Conservation (phyloP, 192 early-diverging fungal species). For the Backusella australiensis region DNA sequence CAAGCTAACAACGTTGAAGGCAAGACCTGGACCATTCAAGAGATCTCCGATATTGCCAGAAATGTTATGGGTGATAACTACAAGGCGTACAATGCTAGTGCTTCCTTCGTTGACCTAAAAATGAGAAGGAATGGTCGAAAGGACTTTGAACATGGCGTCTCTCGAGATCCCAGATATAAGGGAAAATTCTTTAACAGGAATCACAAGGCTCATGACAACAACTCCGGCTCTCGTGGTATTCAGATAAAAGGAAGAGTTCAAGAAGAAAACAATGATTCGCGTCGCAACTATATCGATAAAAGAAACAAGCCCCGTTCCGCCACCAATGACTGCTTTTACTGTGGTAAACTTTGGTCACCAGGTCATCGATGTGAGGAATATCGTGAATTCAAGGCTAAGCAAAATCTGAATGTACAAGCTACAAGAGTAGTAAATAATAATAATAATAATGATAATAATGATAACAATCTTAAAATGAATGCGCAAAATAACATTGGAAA, state of each 20-base stretch:
- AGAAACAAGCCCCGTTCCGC: neutral
- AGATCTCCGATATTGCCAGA: neutral
- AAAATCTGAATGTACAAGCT: neutral
- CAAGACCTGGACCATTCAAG: neutral
- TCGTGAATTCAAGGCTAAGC: neutral
- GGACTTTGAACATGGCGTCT: neutral
- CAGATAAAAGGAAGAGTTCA: neutral
- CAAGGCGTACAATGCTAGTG: neutral
- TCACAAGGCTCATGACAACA: no score
- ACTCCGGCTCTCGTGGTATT: no score
- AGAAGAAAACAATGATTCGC: neutral
- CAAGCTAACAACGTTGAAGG: neutral
- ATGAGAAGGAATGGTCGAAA: neutral
- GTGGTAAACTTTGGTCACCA: neutral
- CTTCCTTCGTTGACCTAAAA: neutral
- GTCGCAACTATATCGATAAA: no score
- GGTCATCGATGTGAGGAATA: neutral
- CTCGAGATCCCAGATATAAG: neutral
- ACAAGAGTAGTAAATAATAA: neutral
- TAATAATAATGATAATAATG: neutral
- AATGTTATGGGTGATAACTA: neutral
- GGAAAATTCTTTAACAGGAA: no score
- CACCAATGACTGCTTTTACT: neutral
- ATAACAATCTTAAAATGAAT: neutral
- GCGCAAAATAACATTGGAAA: neutral